A percentile compares a stretch with the other conserved stretches of the same genome.
phyloP scores from a whole-genome alignment of 345 rosid genomes.

The Arabis alpina region DNA sequence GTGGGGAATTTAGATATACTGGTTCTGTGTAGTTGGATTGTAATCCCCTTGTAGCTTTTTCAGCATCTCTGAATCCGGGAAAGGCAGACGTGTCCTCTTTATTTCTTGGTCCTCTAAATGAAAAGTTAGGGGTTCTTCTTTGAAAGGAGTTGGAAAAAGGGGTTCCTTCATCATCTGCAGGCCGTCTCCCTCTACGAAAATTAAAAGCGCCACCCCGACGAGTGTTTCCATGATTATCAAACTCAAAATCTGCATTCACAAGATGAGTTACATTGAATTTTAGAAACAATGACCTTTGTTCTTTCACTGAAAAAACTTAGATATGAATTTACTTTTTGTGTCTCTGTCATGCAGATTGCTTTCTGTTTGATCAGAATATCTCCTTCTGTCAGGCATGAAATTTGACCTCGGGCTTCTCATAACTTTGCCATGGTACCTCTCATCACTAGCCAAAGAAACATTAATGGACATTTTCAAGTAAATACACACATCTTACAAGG shows the following conservation, averaged over 20 bases:
- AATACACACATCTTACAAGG: slow-evolving; percentile 2
- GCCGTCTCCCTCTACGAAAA: slow-evolving; percentile 66
- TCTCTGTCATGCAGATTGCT: slow-evolving; percentile 51
- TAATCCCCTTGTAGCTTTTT: slow-evolving; percentile 57
- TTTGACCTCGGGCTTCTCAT: slow-evolving; percentile 62
- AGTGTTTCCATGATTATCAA: slow-evolving; percentile 50
- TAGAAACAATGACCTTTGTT: slow-evolving; percentile 45
- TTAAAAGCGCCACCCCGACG: slow-evolving; percentile 53
- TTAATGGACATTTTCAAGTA: slow-evolving; percentile 20
- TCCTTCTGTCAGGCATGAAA: slow-evolving; percentile 63
- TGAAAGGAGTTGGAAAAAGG: slow-evolving; percentile 49
- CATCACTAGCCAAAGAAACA: slow-evolving; percentile 52
- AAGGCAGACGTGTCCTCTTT: slow-evolving; percentile 62
- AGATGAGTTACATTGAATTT: slow-evolving; percentile 48
- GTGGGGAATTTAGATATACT: slow-evolving; percentile 50
- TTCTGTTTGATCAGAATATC: slow-evolving; percentile 57
- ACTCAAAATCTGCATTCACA: slow-evolving; percentile 50
- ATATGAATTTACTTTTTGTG: slow-evolving; percentile 51
- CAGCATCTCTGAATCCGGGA: slow-evolving; percentile 62
- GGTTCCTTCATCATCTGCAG: slow-evolving; percentile 48
- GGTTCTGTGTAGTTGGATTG: slow-evolving; percentile 54
- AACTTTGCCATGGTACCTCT: slow-evolving; percentile 57
- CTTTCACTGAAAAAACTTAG: slow-evolving; percentile 47
- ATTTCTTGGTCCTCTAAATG: slow-evolving; percentile 60
- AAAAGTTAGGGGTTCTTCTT: slow-evolving; percentile 59